Conservation (phyloP, 371 early-diverging fungal species). For the Mucor ambiguus region DNA sequence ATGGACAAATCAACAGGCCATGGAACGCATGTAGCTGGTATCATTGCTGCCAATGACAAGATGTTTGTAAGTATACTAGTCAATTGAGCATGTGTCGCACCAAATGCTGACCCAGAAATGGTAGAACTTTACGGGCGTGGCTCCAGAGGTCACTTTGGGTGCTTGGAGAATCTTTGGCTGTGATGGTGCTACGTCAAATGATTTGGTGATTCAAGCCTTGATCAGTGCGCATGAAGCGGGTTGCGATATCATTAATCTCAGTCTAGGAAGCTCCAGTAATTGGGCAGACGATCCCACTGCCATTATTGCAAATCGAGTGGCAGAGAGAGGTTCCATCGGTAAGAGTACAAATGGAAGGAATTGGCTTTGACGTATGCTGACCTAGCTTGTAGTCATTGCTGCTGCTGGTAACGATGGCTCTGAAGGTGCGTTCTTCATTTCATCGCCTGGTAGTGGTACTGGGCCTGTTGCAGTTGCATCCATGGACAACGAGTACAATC, state of each 20-base stretch:
- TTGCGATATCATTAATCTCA: constrained; percentile 71
- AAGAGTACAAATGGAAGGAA: background rate
- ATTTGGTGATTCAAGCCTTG: constrained; percentile 70
- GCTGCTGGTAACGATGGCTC: constrained; percentile 70
- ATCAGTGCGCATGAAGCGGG: constrained; percentile 61
- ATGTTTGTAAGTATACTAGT: constrained; percentile 16
- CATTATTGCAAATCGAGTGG: constrained; percentile 52
- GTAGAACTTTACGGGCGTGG: constrained; percentile 63
- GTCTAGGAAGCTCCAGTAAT: constrained; percentile 67
- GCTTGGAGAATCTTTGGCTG: constrained; percentile 76
- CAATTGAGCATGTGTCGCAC: background rate
- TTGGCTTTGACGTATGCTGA: background rate
- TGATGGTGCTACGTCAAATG: constrained; percentile 60
- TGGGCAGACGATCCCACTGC: constrained; percentile 62
- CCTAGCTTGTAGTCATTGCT: constrained; percentile 45
- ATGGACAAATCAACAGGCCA: constrained; percentile 31
- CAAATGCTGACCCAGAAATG: background rate
- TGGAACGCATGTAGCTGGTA: constrained; percentile 74
- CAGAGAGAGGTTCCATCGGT: constrained; percentile 37
- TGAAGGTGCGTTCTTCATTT: constrained; percentile 53
- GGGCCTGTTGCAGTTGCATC: constrained; percentile 66
- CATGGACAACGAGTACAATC: constrained; percentile 50
- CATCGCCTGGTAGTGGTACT: constrained; percentile 56
- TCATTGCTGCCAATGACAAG: constrained; percentile 60
- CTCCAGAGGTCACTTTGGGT: constrained; percentile 65